A percentile compares a stretch with the other conserved stretches of the same genome.
These are phyloP conservation scores for Exserohilum rostratum DNA, from an alignment of 2,329 filamentous ascomycete species.

Conservation along the genomic window DNA sequence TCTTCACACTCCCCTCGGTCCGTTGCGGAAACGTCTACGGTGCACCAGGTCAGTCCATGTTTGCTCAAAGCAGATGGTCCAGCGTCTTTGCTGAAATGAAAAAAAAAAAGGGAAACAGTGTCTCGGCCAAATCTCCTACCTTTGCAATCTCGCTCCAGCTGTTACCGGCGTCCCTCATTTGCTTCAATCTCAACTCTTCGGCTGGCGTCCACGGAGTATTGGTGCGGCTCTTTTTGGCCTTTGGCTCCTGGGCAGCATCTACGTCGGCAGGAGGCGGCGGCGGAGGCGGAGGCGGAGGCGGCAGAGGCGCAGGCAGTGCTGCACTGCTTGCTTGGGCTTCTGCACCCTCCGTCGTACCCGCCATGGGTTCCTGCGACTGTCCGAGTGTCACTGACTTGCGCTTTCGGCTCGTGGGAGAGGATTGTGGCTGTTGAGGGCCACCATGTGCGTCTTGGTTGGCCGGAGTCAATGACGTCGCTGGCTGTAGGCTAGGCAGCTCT, in stretches of 20 bases:
- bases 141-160: slow-evolving; percentile 99
- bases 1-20: slow-evolving; percentile 98
- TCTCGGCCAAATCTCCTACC: slow-evolving; percentile 56
- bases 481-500: slow-evolving; percentile 38
- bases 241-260: slow-evolving; percentile 43
- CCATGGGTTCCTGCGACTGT: slow-evolving; percentile 35
- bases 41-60: slow-evolving; percentile 25
- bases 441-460: slow-evolving; percentile 28
- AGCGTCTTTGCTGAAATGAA: not conserved
- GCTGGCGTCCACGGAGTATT: slow-evolving; percentile 98
- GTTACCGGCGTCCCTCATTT: slow-evolving; percentile 89
- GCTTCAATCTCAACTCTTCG: slow-evolving; percentile 89
- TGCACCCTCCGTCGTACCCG: slow-evolving; percentile 20
- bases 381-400: slow-evolving; percentile 42
- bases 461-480: slow-evolving; percentile 34
- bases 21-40: slow-evolving; percentile 83
- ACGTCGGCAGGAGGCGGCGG: slow-evolving; percentile 19
- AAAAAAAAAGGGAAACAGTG: not conserved
- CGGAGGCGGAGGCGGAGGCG: no score
- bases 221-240: slow-evolving; percentile 90
- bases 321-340: slow-evolving; percentile 29
- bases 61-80: not conserved
- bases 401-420: slow-evolving; percentile 37
- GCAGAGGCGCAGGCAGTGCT: slow-evolving; percentile 23
- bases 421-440: slow-evolving; percentile 26